Evolutionary conservation across 352 stramenopile species (phyloP).

Genomic region (Pythium myriotylum): DNA sequence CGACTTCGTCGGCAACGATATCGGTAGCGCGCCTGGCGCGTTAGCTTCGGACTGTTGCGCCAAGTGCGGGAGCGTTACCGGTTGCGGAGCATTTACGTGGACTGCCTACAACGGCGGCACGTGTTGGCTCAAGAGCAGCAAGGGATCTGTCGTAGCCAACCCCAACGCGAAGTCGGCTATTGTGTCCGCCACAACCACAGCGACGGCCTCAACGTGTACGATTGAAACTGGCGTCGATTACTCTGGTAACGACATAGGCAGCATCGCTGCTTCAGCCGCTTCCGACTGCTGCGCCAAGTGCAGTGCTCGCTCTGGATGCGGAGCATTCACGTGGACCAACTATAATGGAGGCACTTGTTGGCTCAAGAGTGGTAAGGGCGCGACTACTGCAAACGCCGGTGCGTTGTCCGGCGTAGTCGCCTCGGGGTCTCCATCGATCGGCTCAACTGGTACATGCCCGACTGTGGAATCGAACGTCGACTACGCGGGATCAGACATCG

Average conservation of each 20-base stretch:
- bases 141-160: background rate
- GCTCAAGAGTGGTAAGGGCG: constrained; percentile 35
- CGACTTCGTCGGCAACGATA: constrained; percentile 16
- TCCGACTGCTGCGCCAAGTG: constrained; percentile 21
- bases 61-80: background rate
- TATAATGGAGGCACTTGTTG: constrained; percentile 58
- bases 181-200: constrained; percentile 32
- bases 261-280: background rate
- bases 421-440: too few relatives aligned
- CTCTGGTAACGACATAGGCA: constrained; percentile 29
- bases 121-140: constrained; percentile 53
- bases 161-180: constrained; percentile 16
- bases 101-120: constrained; percentile 50
- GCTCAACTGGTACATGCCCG: background rate
- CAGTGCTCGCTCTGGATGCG: background rate
- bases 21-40: background rate
- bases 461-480: constrained; percentile 19
- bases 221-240: constrained; percentile 23
- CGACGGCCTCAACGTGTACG: background rate
- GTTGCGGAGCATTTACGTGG: constrained; percentile 36
- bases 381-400: background rate
- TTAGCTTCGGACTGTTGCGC: background rate
- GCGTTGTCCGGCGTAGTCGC: constrained; percentile 5
- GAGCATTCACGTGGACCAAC: constrained; percentile 42
- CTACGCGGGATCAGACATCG: constrained; percentile 33